A percentile compares a stretch with the other conserved stretches of the same genome.
Evolutionary conservation across 2,329 filamentous ascomycete genomes (phyloP).

Genomic region (Verruconis gallopava): DNA sequence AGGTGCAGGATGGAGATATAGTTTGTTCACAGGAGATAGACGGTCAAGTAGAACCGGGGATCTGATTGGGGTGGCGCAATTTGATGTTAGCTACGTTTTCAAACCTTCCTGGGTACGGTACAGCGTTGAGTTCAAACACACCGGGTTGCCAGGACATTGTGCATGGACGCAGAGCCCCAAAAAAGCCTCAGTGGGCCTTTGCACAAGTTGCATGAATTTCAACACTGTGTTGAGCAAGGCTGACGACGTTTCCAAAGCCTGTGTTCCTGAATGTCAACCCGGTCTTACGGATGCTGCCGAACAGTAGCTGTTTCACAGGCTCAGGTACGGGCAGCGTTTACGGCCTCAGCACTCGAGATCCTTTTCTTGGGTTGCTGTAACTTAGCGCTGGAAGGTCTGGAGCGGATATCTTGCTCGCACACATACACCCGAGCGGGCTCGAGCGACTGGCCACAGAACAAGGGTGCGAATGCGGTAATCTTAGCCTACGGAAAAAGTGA

Average conservation of each 20-base stretch:
- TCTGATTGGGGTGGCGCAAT: conserved; percentile 28
- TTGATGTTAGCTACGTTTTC: conserved; percentile 29
- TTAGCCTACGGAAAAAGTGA: neutral
- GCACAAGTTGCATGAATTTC: conserved; percentile 9
- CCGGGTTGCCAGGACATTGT: neutral
- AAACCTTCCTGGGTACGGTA: conserved; percentile 24
- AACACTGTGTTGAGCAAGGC: conserved; percentile 4
- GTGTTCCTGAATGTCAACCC: neutral
- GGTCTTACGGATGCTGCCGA: neutral
- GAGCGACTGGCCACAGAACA: neutral
- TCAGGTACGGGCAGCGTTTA: neutral
- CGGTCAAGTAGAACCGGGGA: conserved; percentile 21
- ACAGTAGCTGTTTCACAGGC: neutral
- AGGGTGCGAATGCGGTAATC: neutral
- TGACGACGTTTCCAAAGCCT: conserved; percentile 7
- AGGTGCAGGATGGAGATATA: neutral
- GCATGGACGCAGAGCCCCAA: conserved; percentile 9
- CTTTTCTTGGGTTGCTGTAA: no score
- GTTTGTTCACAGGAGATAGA: neutral
- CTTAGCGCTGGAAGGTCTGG: neutral
- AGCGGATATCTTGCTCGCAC: no score
- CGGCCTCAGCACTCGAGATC: neutral
- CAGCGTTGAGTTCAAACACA: conserved; percentile 6
- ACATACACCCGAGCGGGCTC: no score
- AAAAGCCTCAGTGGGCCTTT: neutral